Conservation (phyloP, 2,329 filamentous ascomycete genomes). For the Neofusicoccum ribis region DNA sequence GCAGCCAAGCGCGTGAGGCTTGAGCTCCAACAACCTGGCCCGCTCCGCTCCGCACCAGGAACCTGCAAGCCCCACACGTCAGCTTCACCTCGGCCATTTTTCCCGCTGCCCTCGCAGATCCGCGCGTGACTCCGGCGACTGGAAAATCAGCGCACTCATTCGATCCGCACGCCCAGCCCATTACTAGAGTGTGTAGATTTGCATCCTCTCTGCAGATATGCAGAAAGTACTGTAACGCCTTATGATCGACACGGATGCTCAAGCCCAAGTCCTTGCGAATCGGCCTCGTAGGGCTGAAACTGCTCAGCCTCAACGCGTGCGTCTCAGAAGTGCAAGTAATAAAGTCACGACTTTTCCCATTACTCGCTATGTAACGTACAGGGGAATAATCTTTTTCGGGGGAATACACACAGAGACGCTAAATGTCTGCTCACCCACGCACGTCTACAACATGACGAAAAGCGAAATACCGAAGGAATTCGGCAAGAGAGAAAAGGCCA, state of each 20-base stretch:
- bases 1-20: constrained; percentile 2
- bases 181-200: too few species aligned
- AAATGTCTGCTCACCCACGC: constrained; percentile 13
- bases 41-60: background rate
- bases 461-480: background rate
- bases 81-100: background rate
- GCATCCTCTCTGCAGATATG: too few species aligned
- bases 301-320: constrained; percentile 1
- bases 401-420: constrained; percentile 16
- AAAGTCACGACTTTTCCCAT: constrained; percentile 17
- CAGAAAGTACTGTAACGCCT: background rate
- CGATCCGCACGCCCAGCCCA: too few species aligned
- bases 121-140: background rate
- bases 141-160: too few species aligned
- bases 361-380: constrained; percentile 16
- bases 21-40: background rate
- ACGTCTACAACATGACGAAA: constrained; percentile 10
- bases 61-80: constrained; percentile 10
- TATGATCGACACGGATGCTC: background rate
- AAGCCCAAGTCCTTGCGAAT: background rate
- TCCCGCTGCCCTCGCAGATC: background rate
- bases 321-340: background rate
- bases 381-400: constrained; percentile 18
- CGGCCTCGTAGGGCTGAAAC: constrained; percentile 12
- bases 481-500: constrained; percentile 13